Evolutionary conservation across 129 eudicot genomes (phyloP).

Genomic region (Arctium minus): DNA sequence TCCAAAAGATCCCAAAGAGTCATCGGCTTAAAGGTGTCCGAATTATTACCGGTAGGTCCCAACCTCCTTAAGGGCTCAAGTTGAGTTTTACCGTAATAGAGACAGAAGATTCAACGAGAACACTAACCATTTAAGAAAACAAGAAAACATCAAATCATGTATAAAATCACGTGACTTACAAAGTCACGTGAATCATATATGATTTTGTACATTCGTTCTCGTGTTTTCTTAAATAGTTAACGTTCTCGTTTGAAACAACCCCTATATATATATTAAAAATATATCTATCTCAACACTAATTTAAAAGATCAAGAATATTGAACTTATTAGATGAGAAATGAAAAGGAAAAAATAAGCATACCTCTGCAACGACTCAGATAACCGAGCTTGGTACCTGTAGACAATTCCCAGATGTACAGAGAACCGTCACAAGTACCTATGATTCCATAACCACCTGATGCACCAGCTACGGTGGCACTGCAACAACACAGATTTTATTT

Average conservation of each 20-base stretch:
- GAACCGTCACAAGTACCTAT: constrained; percentile 63
- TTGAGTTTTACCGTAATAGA: no score
- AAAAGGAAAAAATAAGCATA: constrained; percentile 21
- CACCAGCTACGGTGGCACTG: constrained; percentile 67
- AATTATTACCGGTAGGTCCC: not conserved
- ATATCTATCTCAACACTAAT: no score
- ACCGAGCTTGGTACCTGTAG: constrained; percentile 59
- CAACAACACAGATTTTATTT: constrained; percentile 17
- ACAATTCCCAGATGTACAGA: constrained; percentile 76
- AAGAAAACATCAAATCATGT: no score
- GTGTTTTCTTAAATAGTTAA: no score
- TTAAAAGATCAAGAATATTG: not conserved
- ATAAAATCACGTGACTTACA: no score
- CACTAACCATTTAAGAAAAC: no score
- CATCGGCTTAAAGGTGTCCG: not conserved
- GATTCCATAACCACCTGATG: constrained; percentile 74
- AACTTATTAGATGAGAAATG: not conserved
- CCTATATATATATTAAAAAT: no score
- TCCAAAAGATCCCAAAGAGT: not conserved
- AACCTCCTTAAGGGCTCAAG: no score
- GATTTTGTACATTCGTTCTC: no score
- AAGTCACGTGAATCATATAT: no score
- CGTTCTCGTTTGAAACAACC: no score
- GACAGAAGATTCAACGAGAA: no score
- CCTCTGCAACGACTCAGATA: constrained; percentile 57